phyloP scores from a whole-genome alignment of 139 green algal genomes.

The Monoraphidium neglectum region DNA sequence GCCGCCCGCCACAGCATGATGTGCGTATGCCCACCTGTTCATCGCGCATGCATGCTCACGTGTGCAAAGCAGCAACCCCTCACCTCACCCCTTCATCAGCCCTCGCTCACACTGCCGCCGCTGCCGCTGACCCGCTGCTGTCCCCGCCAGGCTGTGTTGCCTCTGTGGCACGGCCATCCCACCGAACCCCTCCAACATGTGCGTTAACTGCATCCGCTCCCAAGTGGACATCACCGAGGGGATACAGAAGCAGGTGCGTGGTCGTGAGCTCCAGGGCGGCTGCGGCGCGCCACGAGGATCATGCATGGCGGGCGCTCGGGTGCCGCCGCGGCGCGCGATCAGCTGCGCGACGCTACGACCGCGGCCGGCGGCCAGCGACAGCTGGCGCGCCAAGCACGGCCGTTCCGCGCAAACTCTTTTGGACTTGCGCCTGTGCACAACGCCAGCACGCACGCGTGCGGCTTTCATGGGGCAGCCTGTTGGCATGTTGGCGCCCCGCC shows the following conservation, averaged over 20 bases:
- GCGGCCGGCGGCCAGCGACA: too few species aligned
- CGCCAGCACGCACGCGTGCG: too few species aligned
- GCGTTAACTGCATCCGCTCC: conserved; percentile 94
- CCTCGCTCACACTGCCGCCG: neutral
- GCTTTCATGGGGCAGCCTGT: too few species aligned
- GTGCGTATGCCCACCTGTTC: neutral
- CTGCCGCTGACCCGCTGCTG: neutral
- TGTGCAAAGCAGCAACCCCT: neutral
- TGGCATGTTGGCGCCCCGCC: too few species aligned
- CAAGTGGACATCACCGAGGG: conserved; percentile 98
- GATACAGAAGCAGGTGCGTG: conserved; percentile 82
- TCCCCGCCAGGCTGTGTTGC: conserved; percentile 79
- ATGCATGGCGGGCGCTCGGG: neutral
- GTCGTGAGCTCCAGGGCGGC: neutral
- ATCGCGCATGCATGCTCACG: neutral
- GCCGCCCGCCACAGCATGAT: neutral
- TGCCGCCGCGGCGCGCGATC: too few species aligned
- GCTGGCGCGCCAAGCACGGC: too few species aligned
- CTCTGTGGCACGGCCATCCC: conserved; percentile 90
- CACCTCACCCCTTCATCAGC: too few species aligned
- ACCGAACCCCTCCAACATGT: conserved; percentile 98
- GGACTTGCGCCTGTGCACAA: too few species aligned
- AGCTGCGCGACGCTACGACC: too few species aligned
- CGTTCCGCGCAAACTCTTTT: too few species aligned
- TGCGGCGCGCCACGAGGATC: neutral